Evolutionary conservation across 2,329 filamentous ascomycete genomes (phyloP).

Genomic region (Neonectria coccinea): DNA sequence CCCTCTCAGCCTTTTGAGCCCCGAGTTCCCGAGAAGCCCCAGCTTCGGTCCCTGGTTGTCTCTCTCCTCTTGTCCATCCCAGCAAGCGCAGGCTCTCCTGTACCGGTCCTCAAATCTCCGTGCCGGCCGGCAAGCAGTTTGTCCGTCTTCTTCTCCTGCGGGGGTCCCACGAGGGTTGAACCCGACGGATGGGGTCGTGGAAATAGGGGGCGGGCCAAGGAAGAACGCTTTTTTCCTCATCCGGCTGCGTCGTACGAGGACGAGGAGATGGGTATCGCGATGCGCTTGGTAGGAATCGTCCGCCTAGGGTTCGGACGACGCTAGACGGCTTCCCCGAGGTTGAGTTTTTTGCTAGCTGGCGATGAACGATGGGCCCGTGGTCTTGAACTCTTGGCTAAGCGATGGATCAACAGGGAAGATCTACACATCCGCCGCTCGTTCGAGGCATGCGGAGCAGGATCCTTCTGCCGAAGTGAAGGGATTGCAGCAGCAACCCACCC

Average conservation of each 20-base stretch:
- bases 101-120: constrained; percentile 36
- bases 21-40: neutral
- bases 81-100: neutral
- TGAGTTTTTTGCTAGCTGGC: neutral
- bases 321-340: neutral
- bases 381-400: neutral
- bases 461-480: neutral
- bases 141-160: neutral
- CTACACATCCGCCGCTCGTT: neutral
- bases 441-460: neutral
- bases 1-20: neutral
- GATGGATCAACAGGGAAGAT: neutral
- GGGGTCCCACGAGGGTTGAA: constrained; percentile 4
- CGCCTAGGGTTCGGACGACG: constrained; percentile 14
- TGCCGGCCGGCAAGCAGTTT: neutral
- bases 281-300: neutral
- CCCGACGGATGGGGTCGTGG: neutral
- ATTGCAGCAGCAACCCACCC: neutral
- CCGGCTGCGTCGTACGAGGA: neutral
- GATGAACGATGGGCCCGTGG: neutral
- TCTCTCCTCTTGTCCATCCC: neutral
- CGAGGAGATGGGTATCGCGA: too few species aligned
- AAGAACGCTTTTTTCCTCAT: neutral
- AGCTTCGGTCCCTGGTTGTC: neutral
- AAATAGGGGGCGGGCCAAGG: neutral